Evolutionary conservation across 345 rosid genomes (phyloP).

Genomic region (Bruguiera parviflora): DNA sequence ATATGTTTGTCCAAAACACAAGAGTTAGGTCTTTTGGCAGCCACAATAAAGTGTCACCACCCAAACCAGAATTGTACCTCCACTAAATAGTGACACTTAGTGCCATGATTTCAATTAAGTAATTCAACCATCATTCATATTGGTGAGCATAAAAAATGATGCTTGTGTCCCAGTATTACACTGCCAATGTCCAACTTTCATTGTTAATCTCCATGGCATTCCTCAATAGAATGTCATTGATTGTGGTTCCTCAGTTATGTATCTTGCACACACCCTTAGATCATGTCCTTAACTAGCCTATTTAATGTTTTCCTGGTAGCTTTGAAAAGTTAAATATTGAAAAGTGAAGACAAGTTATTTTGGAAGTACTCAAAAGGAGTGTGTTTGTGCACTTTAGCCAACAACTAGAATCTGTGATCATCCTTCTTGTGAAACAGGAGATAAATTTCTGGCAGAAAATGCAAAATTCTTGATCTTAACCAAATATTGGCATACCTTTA

Average conservation of each 20-base stretch:
- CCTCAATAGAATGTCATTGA: background rate
- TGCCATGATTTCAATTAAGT: too few species aligned
- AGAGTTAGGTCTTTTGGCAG: too few species aligned
- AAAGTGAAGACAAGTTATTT: background rate
- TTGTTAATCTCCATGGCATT: background rate
- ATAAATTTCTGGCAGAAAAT: background rate
- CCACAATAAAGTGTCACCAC: too few species aligned
- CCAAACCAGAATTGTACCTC: too few species aligned
- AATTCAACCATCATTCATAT: too few species aligned
- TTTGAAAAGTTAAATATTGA: background rate
- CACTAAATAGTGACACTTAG: background rate
- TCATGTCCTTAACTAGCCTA: background rate
- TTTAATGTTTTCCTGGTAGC: background rate
- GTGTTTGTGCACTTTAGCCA: background rate
- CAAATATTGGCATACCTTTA: constrained; percentile 56
- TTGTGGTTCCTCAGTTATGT: background rate
- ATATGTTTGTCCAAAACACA: too few species aligned
- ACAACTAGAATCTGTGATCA: too few species aligned
- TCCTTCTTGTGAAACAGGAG: background rate
- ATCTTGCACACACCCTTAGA: background rate
- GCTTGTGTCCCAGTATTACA: background rate
- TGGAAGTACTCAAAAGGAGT: too few species aligned
- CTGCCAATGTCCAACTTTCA: background rate
- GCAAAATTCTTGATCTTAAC: constrained; percentile 2
- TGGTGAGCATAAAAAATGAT: background rate